Base-by-base conservation (phyloP, 2,329 filamentous ascomycete species). In the Aspergillus sp. region DNA sequence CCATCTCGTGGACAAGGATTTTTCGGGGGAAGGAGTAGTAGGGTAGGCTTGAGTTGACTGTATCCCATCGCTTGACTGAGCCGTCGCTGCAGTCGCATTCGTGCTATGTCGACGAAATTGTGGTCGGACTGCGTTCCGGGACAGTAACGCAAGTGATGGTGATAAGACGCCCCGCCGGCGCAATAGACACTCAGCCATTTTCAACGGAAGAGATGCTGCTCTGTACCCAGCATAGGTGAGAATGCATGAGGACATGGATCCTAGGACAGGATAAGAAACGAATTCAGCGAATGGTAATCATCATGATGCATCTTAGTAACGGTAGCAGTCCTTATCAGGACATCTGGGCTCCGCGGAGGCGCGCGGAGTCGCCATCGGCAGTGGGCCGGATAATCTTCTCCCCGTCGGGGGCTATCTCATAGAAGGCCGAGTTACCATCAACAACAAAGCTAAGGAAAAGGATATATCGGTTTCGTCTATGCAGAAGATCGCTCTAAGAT, bases 1-100 rank as follows among this genome's bases (percentile, higher is more conserved):
- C 45, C 57, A 55, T 47, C 59, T 54, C 3, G 55, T 32, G 13
- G 53, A 44, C 9, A 53, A 44, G 22, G 56, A 37, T 19, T 49
- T 47, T 15, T 43, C 41, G 35, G 47, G 46, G 33, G 39, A 39
- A 41, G 37, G 45, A 15, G 42, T 37, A 9, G 41, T 20, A 33
- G 45, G 38, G 13, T 44, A 38, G 1, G 49, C 22, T 4, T 43
- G 9, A 7, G 54, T 13, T 7, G 43, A 41, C 27, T 17, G 5
- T 5, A 27, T 37, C 5, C 22, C 19, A 19, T 41, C 20, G 13
- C 13, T 43, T 19, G 25, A 13, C 13, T 39, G 17, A 20, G 32
- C 37, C 32, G 48, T 37, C 20, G 33, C 48, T 33, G 47, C 45
- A 41, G 50, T 39, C 5, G 19, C 42, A 25, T 32, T 43, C 7